Percentiles rank a stretch among this genome's conserved stretches.
phyloP scores from a whole-genome alignment of 306 rosid genomes.

The Dalbergia cultrata region DNA sequence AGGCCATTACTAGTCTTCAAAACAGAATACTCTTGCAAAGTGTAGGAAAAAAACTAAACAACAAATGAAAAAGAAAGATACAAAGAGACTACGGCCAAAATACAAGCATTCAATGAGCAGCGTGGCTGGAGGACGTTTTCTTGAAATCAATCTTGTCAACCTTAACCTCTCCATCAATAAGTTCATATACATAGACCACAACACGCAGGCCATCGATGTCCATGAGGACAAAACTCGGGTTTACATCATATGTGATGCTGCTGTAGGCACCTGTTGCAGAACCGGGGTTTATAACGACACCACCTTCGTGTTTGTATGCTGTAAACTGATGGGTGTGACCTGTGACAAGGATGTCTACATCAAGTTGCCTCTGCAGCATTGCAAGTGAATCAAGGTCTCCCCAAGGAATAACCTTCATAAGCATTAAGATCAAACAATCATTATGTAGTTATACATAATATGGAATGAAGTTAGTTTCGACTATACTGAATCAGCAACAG shows the following conservation, averaged over 20 bases:
- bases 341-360: constrained; percentile 96
- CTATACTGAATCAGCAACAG: constrained; percentile 7
- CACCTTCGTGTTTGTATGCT: constrained; percentile 97
- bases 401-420: constrained; percentile 95
- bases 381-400: constrained; percentile 99
- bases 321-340: constrained; percentile 98
- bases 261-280: constrained; percentile 97
- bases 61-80: constrained; percentile 19
- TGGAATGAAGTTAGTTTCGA: background rate
- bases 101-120: constrained; percentile 64
- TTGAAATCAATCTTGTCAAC: constrained; percentile 99
- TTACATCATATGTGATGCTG: constrained; percentile 94
- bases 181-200: constrained; percentile 96
- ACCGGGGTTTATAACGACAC: constrained; percentile 97
- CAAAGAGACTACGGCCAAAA: constrained; percentile 30
- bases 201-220: constrained; percentile 97
- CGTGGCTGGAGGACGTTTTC: constrained; percentile 79
- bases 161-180: constrained; percentile 97
- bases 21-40: constrained; percentile 26
- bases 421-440: constrained; percentile 34
- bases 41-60: constrained; percentile 34
- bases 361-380: constrained; percentile 99
- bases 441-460: constrained; percentile 9
- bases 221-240: constrained; percentile 98
- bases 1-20: constrained; percentile 44